Conservation (phyloP, 75 land plant species). For the Larix kaempferi region DNA sequence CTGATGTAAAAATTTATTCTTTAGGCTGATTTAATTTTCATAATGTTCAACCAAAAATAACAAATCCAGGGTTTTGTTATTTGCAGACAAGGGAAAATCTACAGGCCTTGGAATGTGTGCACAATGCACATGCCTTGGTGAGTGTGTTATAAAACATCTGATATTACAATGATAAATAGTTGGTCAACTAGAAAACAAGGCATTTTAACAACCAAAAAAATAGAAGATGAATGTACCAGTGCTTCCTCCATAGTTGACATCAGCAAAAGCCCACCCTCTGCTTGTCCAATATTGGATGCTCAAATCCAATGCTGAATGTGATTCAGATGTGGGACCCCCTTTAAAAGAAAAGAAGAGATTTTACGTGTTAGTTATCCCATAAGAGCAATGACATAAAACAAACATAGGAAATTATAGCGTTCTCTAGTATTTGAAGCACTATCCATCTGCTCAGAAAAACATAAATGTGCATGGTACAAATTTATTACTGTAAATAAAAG, state of each 20-base stretch:
- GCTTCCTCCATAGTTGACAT: constrained; percentile 99
- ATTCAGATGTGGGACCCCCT: constrained; percentile 93
- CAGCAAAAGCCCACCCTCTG: constrained; percentile 98
- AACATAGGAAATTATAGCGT: neutral
- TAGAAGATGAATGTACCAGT: constrained; percentile 60
- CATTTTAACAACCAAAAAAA: neutral
- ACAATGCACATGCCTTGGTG: neutral
- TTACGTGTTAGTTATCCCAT: neutral
- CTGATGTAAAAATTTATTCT: neutral
- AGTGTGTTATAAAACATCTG: neutral
- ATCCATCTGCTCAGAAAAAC: neutral
- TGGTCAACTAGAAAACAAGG: too few relatives aligned
- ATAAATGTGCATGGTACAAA: too few relatives aligned
- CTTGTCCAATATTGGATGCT: constrained; percentile 98
- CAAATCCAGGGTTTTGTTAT: neutral
- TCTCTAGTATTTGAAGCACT: neutral
- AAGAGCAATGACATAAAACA: neutral
- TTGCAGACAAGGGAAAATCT: neutral
- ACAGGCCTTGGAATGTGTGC: neutral
- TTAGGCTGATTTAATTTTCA: neutral
- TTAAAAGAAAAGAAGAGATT: constrained; percentile 1
- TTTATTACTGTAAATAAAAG: too few relatives aligned
- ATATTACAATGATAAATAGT: too few relatives aligned
- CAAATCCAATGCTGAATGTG: constrained; percentile 64
- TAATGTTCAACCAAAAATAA: neutral